Conservation (phyloP, 371 early-diverging fungal genomes). For the Basidiobolus meristosporus region DNA sequence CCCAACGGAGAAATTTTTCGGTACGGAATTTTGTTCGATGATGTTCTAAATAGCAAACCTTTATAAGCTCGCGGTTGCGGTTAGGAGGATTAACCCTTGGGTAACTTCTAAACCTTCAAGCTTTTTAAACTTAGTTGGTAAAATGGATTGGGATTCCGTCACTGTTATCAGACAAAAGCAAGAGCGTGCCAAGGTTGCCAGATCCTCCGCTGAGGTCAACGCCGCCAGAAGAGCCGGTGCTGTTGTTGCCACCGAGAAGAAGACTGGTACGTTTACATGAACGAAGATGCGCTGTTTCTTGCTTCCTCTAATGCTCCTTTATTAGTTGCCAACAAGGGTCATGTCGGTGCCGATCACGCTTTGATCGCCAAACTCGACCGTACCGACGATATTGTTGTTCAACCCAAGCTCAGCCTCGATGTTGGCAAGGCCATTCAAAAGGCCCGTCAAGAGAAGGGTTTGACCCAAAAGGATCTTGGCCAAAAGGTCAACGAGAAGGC, state of each 20-base stretch:
- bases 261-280: conserved; percentile 15
- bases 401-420: conserved; percentile 45
- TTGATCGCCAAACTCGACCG: conserved; percentile 84
- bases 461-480: conserved; percentile 85
- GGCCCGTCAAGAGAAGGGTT: conserved; percentile 50
- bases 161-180: conserved; percentile 65
- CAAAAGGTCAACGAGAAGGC: conserved; percentile 66
- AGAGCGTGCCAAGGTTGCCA: conserved; percentile 37
- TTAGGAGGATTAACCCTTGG: no score
- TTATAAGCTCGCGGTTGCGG: no score
- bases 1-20: no score
- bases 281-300: neutral
- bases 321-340: conserved; percentile 37
- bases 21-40: no score
- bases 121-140: no score
- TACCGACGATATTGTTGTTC: conserved; percentile 64
- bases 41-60: no score
- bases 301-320: conserved; percentile 1
- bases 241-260: conserved; percentile 48
- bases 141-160: conserved; percentile 60
- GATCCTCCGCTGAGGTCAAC: conserved; percentile 47
- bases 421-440: conserved; percentile 75
- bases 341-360: conserved; percentile 54
- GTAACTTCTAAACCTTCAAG: no score
- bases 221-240: conserved; percentile 65